Conservation (phyloP, 164 flowering plant species). For the Paratinospora sagittata region DNA sequence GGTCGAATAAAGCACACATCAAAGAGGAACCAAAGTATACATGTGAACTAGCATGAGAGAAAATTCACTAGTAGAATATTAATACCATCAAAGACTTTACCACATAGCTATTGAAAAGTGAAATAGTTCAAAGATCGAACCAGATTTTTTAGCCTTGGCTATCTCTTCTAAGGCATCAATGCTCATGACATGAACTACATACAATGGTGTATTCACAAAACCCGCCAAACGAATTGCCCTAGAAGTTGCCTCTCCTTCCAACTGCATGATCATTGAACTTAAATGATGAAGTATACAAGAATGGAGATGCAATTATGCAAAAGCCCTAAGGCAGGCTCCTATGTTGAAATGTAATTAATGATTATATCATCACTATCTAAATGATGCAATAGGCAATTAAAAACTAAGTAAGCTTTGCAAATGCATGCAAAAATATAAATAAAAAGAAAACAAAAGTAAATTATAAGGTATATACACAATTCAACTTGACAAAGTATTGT, state of each 20-base stretch:
- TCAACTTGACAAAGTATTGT: too few species aligned
- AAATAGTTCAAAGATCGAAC: slow-evolving; percentile 25
- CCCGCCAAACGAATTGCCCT: slow-evolving; percentile 91
- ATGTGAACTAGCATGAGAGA: slow-evolving; percentile 2
- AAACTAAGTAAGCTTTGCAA: too few species aligned
- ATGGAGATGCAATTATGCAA: background rate
- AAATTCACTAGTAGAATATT: background rate
- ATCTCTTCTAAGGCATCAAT: slow-evolving; percentile 97
- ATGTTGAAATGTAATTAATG: too few species aligned
- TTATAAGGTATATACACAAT: too few species aligned
- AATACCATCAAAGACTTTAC: background rate
- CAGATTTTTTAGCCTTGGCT: slow-evolving; percentile 83
- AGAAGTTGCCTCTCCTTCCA: slow-evolving; percentile 96
- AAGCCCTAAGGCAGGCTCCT: too few species aligned
- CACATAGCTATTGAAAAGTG: background rate
- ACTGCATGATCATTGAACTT: slow-evolving; percentile 37
- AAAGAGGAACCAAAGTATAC: background rate
- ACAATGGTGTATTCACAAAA: slow-evolving; percentile 88
- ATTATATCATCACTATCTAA: too few species aligned
- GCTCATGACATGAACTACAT: slow-evolving; percentile 99
- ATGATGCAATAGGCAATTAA: too few species aligned
- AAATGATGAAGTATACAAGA: background rate
- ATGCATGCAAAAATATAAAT: background rate
- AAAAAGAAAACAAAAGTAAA: background rate
- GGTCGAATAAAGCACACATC: background rate